A percentile compares a stretch with the other conserved stretches of the same genome.
phyloP scores from a whole-genome alignment of 257 asterid genomes.

The Lycium ferocissimum region DNA sequence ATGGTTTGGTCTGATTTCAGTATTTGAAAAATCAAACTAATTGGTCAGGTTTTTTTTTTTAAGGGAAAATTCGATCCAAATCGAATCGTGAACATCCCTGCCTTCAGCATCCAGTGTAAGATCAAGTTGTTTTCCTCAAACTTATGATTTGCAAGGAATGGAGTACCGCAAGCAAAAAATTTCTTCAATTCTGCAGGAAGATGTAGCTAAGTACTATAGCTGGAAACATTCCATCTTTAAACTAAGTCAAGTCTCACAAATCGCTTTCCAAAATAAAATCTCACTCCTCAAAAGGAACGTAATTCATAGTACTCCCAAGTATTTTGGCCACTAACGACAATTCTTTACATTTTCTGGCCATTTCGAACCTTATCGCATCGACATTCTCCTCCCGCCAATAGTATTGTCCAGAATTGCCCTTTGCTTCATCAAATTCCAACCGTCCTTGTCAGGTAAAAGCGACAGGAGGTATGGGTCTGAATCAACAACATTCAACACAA shows the following conservation, averaged over 20 bases:
- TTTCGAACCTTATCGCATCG: constrained; percentile 15
- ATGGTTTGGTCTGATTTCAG: no score
- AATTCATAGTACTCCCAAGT: background rate
- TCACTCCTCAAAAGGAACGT: no score
- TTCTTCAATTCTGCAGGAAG: background rate
- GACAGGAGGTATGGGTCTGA: background rate
- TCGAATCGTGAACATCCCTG: no score
- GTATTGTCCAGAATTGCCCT: background rate
- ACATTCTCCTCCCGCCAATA: background rate
- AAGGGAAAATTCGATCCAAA: no score
- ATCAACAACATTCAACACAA: background rate
- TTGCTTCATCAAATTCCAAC: constrained; percentile 28
- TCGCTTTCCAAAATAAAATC: no score
- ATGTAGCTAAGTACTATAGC: no score
- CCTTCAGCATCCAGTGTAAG: constrained; percentile 23
- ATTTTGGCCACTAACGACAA: constrained; percentile 23
- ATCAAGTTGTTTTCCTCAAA: constrained; percentile 33
- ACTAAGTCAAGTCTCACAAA: no score
- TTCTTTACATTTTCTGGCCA: constrained; percentile 21
- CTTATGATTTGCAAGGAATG: constrained; percentile 31
- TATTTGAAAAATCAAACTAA: no score
- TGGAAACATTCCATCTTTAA: no score
- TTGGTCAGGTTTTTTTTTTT: no score
- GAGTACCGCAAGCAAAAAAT: constrained; percentile 37
- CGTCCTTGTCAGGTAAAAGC: background rate